Evolutionary conservation across 805 yeast genomes (phyloP).

Genomic region (Debaryomyces prosopidis): DNA sequence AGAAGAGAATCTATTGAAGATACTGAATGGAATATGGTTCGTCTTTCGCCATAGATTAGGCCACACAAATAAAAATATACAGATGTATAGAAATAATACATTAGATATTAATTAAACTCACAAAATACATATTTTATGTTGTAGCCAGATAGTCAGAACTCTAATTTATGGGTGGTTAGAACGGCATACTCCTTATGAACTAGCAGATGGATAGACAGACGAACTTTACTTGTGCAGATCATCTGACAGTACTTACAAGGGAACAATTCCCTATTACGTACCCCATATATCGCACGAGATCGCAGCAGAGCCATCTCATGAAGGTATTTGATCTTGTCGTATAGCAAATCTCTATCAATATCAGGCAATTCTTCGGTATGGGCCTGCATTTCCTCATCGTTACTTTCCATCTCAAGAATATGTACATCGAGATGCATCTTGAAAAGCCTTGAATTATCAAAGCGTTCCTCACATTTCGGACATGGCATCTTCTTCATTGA

Average conservation of each 20-base stretch:
- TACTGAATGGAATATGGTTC: slow-evolving; percentile 59
- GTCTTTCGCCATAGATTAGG: slow-evolving; percentile 65
- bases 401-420: slow-evolving; percentile 4
- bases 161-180: background rate
- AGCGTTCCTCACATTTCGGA: slow-evolving; percentile 3
- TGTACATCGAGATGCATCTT: slow-evolving; percentile 9
- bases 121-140: no score
- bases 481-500: background rate
- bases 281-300: background rate
- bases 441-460: slow-evolving; percentile 4
- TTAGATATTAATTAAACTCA: background rate
- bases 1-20: slow-evolving; percentile 50
- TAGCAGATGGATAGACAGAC: slow-evolving; percentile 1
- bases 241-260: slow-evolving; percentile 1
- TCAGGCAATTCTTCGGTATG: background rate
- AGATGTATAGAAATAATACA: background rate
- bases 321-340: background rate
- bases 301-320: background rate
- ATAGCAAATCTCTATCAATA: background rate
- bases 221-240: background rate
- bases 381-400: background rate
- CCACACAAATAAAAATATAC: no score
- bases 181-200: background rate
- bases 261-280: background rate
- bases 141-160: no score